Conservation (phyloP, 257 asterid species). For the Solanum ossicruentum region DNA sequence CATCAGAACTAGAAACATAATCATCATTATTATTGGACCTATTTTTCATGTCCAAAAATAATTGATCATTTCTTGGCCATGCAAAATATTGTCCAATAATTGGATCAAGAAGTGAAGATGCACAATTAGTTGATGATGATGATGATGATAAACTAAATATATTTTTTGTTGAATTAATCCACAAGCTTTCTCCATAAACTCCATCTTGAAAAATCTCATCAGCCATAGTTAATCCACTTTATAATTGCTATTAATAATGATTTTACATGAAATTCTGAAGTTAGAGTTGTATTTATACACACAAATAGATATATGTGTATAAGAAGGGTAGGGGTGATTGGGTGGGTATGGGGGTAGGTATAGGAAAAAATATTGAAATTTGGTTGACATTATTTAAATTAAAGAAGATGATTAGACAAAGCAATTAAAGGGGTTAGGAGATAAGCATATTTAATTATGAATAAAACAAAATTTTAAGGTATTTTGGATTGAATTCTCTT, state of each 20-base stretch:
- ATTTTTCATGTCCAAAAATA: slow-evolving; percentile 17
- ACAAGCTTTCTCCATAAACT: slow-evolving; percentile 35
- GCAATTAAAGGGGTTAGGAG: not conserved
- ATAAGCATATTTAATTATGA: not conserved
- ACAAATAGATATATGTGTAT: not conserved
- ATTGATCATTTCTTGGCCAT: slow-evolving; percentile 16
- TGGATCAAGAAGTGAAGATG: slow-evolving; percentile 22
- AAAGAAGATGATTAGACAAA: slow-evolving; percentile 9
- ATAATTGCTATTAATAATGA: not conserved
- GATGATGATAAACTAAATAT: slow-evolving; percentile 28
- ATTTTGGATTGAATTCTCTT: slow-evolving; percentile 7
- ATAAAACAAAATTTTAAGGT: not conserved
- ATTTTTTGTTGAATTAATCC: slow-evolving; percentile 47
- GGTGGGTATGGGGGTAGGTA: slow-evolving; percentile 3
- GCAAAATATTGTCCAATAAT: slow-evolving; percentile 18
- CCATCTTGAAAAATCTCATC: slow-evolving; percentile 42
- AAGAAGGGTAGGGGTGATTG: not conserved
- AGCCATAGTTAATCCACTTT: slow-evolving; percentile 19
- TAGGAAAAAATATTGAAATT: slow-evolving; percentile 25
- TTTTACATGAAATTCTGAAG: slow-evolving; percentile 9
- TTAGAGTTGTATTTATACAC: slow-evolving; percentile 5
- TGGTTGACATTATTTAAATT: slow-evolving; percentile 29
- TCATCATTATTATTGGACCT: slow-evolving; percentile 7
- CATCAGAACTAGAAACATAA: slow-evolving; percentile 10
- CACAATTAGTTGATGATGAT: slow-evolving; percentile 20